Conservation (phyloP, 2,329 filamentous ascomycete genomes). For the Fusarium pseudonygamai region DNA sequence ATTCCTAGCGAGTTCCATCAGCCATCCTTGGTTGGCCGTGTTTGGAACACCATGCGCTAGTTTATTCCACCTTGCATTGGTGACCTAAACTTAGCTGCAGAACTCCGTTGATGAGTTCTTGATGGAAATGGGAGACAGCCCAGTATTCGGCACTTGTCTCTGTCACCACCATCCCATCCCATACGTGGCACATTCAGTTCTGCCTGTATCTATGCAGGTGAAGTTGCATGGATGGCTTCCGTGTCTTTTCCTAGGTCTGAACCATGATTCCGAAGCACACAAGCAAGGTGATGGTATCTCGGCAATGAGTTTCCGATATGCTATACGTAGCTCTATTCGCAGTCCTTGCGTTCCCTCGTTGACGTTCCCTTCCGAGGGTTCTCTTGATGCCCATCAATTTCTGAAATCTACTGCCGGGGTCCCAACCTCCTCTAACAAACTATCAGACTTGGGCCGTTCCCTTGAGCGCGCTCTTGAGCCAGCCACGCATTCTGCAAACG, state of each 20-base stretch:
- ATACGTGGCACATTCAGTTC: not conserved
- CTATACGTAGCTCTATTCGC: too few relatives aligned
- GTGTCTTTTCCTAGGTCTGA: not conserved
- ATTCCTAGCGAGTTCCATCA: not conserved
- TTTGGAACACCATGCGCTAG: accelerated
- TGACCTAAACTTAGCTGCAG: too few relatives aligned
- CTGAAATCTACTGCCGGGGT: accelerated
- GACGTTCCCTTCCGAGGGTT: accelerated
- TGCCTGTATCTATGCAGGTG: not conserved
- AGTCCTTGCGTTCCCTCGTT: accelerated
- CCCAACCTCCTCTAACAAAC: accelerated
- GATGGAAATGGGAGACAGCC: too few relatives aligned
- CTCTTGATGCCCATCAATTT: not conserved
- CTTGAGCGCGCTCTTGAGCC: not conserved
- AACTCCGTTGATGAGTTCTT: not conserved
- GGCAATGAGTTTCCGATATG: not conserved
- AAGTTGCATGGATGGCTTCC: accelerated
- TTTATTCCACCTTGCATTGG: too few relatives aligned
- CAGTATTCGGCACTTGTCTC: not conserved
- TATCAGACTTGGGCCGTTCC: accelerated
- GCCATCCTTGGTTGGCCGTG: too few relatives aligned
- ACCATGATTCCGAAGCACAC: too few relatives aligned
- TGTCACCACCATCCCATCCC: accelerated
- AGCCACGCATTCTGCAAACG: not conserved
- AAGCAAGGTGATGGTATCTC: accelerated